Percentiles rank a stretch among this genome's conserved stretches.
phyloP scores from a whole-genome alignment of 441 rosid genomes.

The Bruguiera hainesii region DNA sequence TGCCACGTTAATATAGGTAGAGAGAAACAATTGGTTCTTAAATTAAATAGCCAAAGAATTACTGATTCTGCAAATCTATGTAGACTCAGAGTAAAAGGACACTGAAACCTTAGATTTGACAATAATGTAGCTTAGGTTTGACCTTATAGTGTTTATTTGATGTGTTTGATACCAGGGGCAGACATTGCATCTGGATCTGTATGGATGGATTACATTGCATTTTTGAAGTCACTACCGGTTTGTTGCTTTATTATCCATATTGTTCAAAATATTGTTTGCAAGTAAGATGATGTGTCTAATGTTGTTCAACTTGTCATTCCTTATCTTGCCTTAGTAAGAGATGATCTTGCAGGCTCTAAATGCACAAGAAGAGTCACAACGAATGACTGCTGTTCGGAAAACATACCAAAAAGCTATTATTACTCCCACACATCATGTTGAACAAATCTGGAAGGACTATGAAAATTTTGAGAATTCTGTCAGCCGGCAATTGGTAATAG shows the following conservation, averaged over 20 bases:
- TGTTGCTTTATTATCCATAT: conserved; percentile 30
- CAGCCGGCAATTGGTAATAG: conserved; percentile 82
- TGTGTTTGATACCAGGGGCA: conserved; percentile 58
- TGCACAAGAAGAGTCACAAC: conserved; percentile 76
- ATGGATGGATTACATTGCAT: conserved; percentile 88
- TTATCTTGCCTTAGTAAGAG: conserved; percentile 20
- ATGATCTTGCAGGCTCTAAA: conserved; percentile 53
- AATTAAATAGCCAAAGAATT: too few species aligned
- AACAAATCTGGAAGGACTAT: conserved; percentile 96
- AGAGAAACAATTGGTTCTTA: too few species aligned
- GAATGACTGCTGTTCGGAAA: conserved; percentile 78
- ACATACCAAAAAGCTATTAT: conserved; percentile 84
- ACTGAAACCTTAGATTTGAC: not conserved
- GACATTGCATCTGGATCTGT: conserved; percentile 91
- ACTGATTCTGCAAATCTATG: not conserved
- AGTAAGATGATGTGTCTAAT: not conserved
- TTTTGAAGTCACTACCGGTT: conserved; percentile 79
- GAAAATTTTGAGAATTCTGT: conserved; percentile 93
- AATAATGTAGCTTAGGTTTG: conserved; percentile 5
- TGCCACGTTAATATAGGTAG: too few species aligned
- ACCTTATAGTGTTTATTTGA: conserved; percentile 28
- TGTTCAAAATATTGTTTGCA: not conserved
- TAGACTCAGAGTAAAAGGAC: not conserved
- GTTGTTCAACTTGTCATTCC: conserved; percentile 7
- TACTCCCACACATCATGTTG: conserved; percentile 88